phyloP scores from a whole-genome alignment of 1,284 basidiomycete species.

The Tylopilus sp. region DNA sequence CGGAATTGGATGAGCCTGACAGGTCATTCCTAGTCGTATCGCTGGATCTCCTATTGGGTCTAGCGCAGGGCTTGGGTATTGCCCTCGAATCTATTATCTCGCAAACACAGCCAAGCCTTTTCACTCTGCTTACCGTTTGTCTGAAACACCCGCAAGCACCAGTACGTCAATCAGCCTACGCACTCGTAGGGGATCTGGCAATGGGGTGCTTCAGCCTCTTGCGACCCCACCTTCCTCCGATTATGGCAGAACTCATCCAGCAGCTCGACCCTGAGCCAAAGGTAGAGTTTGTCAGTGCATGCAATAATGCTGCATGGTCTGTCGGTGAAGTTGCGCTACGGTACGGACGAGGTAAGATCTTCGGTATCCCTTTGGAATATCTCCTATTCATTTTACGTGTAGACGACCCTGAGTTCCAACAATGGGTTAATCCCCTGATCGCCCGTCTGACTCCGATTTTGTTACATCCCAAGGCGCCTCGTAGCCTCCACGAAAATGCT shows the following conservation, averaged over 20 bases:
- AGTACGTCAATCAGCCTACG: conserved; percentile 97
- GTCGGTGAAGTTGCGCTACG: conserved; percentile 97
- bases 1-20: conserved; percentile 93
- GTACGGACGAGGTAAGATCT: conserved; percentile 75
- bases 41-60: conserved; percentile 93
- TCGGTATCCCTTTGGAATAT: conserved; percentile 3
- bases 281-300: conserved; percentile 94
- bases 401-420: conserved; percentile 88
- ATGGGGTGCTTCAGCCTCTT: conserved; percentile 94
- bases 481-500: conserved; percentile 97
- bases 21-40: conserved; percentile 98
- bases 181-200: conserved; percentile 96
- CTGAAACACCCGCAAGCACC: conserved; percentile 95
- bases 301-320: conserved; percentile 99
- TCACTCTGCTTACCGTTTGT: conserved; percentile 86
- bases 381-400: conserved; percentile 7
- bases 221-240: conserved; percentile 84
- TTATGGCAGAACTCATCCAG: conserved; percentile 91
- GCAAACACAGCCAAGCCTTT: conserved; percentile 77
- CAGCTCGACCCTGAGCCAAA: conserved; percentile 94
- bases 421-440: conserved; percentile 91
- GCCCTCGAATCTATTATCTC: conserved; percentile 79
- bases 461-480: conserved; percentile 90
- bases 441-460: conserved; percentile 93
- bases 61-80: conserved; percentile 94